These are phyloP conservation scores for Cymbopogon citratus DNA, from an alignment of 176 grass and related monocot species.

Conservation along the genomic window DNA sequence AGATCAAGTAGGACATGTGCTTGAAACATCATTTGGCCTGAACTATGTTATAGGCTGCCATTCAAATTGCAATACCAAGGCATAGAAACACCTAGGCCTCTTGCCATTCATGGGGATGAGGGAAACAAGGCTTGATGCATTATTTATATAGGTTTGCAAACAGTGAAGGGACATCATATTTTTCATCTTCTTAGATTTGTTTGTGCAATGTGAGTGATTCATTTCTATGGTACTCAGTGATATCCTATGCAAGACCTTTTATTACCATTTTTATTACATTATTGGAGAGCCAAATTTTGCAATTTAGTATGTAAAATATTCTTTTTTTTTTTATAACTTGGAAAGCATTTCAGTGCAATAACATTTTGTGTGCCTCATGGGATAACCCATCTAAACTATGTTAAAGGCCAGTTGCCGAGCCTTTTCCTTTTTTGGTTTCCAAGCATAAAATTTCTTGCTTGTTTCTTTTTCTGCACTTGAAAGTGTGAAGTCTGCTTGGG, in stretches of 20 bases:
- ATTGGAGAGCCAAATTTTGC: background rate
- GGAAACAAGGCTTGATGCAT: background rate
- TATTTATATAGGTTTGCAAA: background rate
- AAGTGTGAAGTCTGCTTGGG: background rate
- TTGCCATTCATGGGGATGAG: background rate
- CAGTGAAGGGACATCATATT: background rate
- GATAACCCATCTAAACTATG: background rate
- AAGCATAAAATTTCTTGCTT: background rate
- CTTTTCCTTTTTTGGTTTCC: background rate
- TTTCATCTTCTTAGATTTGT: background rate
- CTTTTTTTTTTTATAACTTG: background rate
- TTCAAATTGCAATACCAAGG: background rate
- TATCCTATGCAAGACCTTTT: background rate
- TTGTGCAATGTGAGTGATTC: background rate
- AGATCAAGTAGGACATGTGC: background rate
- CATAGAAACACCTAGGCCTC: background rate
- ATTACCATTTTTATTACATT: conserved; percentile 4
- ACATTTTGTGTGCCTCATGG: background rate
- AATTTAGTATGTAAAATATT: background rate
- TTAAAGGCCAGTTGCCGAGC: background rate
- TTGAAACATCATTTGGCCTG: background rate
- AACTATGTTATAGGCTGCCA: background rate
- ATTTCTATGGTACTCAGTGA: background rate
- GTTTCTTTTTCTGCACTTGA: background rate
- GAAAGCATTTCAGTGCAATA: background rate